phyloP scores from a whole-genome alignment of 2,329 filamentous ascomycete genomes.

The Aureobasidium sp. region DNA sequence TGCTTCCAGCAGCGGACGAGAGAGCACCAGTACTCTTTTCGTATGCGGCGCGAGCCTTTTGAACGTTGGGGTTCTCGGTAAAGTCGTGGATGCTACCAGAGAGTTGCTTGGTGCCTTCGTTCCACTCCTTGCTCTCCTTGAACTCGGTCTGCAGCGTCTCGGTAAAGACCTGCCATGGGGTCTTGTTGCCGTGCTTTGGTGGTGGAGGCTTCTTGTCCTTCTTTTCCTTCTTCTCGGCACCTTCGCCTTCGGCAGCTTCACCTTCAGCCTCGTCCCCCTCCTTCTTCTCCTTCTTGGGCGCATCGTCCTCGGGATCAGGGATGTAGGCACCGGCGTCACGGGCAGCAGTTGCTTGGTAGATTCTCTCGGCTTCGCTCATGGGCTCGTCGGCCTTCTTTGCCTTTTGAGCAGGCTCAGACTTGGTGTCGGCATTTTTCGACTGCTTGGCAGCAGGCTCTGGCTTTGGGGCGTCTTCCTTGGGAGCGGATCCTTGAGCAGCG shows the following conservation, averaged over 20 bases:
- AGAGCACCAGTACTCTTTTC: slow-evolving; percentile 79
- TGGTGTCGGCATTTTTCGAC: slow-evolving; percentile 18
- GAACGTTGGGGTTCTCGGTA: slow-evolving; percentile 84
- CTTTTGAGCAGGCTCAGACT: slow-evolving; percentile 29
- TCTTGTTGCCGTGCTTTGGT: slow-evolving; percentile 96
- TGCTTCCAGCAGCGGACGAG: slow-evolving; percentile 67
- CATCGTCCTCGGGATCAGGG: slow-evolving; percentile 31
- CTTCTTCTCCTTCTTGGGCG: slow-evolving; percentile 26
- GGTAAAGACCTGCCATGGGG: slow-evolving; percentile 96
- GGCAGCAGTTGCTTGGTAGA: slow-evolving; percentile 17
- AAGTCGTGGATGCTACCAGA: slow-evolving; percentile 85
- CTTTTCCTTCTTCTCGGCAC: slow-evolving; percentile 48
- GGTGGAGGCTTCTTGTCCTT: slow-evolving; percentile 69
- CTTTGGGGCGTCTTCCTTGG: slow-evolving; percentile 30
- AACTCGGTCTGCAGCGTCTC: slow-evolving; percentile 94
- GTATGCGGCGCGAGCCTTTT: slow-evolving; percentile 78
- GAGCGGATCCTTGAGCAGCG: slow-evolving; percentile 28
- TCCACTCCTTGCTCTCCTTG: slow-evolving; percentile 97
- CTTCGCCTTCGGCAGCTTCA: slow-evolving; percentile 34
- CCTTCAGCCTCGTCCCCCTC: slow-evolving; percentile 29
- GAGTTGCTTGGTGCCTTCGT: slow-evolving; percentile 94
- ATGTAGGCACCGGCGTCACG: slow-evolving; percentile 31
- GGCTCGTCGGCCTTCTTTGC: slow-evolving; percentile 20
- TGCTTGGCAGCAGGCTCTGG: slow-evolving; percentile 28
- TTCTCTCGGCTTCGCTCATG: slow-evolving; percentile 14